Evolutionary conservation across 495 filamentous ascomycete genomes (phyloP).

Genomic region (Astrothelium subdiscretum): DNA sequence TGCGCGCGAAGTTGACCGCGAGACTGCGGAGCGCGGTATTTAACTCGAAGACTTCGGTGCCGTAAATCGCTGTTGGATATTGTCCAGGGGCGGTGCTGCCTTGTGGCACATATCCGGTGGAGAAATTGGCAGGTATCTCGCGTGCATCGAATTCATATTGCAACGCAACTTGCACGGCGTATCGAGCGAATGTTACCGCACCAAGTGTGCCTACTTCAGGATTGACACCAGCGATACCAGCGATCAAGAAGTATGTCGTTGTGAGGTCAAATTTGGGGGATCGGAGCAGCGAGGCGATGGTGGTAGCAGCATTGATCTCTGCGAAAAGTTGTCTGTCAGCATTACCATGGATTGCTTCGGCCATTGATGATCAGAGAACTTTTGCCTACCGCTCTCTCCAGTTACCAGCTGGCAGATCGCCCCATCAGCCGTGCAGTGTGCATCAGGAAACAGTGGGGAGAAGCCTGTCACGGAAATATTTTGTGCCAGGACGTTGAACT

Average conservation of each 20-base stretch:
- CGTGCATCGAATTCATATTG: conserved; percentile 66
- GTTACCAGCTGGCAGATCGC: conserved; percentile 53
- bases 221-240: conserved; percentile 62
- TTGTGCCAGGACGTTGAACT: conserved; percentile 47
- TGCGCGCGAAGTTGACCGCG: conserved; percentile 44
- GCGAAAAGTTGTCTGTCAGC: conserved; percentile 3
- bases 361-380: not conserved
- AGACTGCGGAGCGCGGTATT: conserved; percentile 48
- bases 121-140: conserved; percentile 53
- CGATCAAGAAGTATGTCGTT: conserved; percentile 58
- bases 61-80: conserved; percentile 56
- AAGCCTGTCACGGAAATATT: conserved; percentile 59
- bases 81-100: conserved; percentile 41
- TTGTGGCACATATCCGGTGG: conserved; percentile 55
- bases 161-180: conserved; percentile 58
- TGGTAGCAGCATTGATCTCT: conserved; percentile 66
- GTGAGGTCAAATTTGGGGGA: conserved; percentile 53
- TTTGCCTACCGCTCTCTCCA: conserved; percentile 24
- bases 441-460: conserved; percentile 51
- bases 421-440: conserved; percentile 48
- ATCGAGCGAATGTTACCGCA: conserved; percentile 54
- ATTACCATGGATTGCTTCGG: not conserved
- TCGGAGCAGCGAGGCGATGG: conserved; percentile 46
- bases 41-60: conserved; percentile 68
- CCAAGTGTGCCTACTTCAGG: conserved; percentile 52